Conservation (phyloP, 2,329 filamentous ascomycete species). For the Pezicula neosporulosa region DNA sequence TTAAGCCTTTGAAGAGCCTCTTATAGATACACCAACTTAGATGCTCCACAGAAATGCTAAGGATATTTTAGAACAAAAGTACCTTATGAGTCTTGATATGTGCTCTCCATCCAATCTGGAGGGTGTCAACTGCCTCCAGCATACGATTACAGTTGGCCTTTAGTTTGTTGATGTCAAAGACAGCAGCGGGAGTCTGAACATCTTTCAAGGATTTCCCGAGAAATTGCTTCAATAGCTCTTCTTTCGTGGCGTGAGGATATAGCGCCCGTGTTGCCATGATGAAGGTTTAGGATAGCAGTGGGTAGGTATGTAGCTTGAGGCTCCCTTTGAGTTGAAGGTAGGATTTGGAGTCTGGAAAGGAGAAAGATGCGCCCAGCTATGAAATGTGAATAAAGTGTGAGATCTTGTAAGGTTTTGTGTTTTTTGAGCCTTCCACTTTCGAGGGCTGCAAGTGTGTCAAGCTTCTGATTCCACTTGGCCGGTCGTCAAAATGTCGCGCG, state of each 20-base stretch:
- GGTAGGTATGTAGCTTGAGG: background rate
- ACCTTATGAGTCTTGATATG: constrained; percentile 87
- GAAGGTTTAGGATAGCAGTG: background rate
- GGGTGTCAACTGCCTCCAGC: constrained; percentile 56
- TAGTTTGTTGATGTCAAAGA: constrained; percentile 66
- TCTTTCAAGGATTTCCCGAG: constrained; percentile 58
- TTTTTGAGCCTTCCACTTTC: background rate
- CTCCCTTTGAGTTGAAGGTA: background rate
- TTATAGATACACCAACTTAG: no score
- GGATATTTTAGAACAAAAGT: constrained; percentile 9
- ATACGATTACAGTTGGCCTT: constrained; percentile 67
- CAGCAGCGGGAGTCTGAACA: constrained; percentile 61
- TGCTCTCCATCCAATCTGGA: constrained; percentile 66
- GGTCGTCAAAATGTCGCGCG: no score
- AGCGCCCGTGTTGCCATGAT: constrained; percentile 20
- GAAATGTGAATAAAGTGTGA: no score
- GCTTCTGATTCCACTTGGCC: no score
- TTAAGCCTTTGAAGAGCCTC: background rate
- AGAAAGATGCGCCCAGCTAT: no score
- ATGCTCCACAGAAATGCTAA: background rate
- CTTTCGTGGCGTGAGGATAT: constrained; percentile 29
- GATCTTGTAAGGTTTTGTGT: background rate
- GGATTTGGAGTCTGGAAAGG: background rate
- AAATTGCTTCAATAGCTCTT: constrained; percentile 39
- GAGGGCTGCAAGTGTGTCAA: no score